phyloP scores from a whole-genome alignment of 495 filamentous ascomycete species.

The Podospora conica region DNA sequence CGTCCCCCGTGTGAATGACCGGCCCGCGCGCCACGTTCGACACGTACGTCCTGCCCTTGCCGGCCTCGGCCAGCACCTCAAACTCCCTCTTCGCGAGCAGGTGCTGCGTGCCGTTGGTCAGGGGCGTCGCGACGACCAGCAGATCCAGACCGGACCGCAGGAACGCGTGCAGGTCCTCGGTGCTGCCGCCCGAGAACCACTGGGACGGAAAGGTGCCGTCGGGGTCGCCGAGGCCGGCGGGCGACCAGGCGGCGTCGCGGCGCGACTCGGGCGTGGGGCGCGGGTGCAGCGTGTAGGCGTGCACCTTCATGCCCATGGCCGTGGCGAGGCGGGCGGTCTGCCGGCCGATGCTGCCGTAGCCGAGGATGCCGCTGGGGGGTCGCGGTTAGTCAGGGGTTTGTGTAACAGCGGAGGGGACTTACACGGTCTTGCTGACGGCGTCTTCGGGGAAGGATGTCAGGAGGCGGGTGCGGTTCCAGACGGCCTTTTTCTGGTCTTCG shows the following conservation, averaged over 20 bases:
- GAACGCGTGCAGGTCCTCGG: slow-evolving; percentile 58
- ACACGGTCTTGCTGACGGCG: slow-evolving; percentile 43
- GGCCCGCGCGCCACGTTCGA: slow-evolving; percentile 71
- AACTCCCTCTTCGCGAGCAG: slow-evolving; percentile 63
- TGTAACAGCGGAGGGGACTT: slow-evolving; percentile 13
- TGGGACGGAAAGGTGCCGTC: slow-evolving; percentile 62
- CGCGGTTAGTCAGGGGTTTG: not conserved
- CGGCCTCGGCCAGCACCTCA: slow-evolving; percentile 40
- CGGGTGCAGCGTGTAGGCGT: slow-evolving; percentile 74
- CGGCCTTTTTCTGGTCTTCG: slow-evolving; percentile 45
- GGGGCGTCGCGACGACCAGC: slow-evolving; percentile 65
- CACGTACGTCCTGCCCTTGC: slow-evolving; percentile 48
- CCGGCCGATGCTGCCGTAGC: slow-evolving; percentile 79
- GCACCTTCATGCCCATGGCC: slow-evolving; percentile 72
- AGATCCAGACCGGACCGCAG: slow-evolving; percentile 65
- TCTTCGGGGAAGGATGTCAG: slow-evolving; percentile 32
- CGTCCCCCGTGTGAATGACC: slow-evolving; percentile 61
- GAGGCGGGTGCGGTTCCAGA: slow-evolving; percentile 39
- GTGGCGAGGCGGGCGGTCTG: slow-evolving; percentile 66
- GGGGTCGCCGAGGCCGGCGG: slow-evolving; percentile 70
- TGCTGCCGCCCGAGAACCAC: slow-evolving; percentile 69
- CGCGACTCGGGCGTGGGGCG: slow-evolving; percentile 51
- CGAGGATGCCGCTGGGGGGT: slow-evolving; percentile 61
- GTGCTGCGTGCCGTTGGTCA: slow-evolving; percentile 62
- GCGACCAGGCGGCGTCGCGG: slow-evolving; percentile 60